A percentile compares a stretch with the other conserved stretches of the same genome.
Conservation (phyloP, 805 yeast genomes). For the Hanseniaspora hatyaiensis region DNA sequence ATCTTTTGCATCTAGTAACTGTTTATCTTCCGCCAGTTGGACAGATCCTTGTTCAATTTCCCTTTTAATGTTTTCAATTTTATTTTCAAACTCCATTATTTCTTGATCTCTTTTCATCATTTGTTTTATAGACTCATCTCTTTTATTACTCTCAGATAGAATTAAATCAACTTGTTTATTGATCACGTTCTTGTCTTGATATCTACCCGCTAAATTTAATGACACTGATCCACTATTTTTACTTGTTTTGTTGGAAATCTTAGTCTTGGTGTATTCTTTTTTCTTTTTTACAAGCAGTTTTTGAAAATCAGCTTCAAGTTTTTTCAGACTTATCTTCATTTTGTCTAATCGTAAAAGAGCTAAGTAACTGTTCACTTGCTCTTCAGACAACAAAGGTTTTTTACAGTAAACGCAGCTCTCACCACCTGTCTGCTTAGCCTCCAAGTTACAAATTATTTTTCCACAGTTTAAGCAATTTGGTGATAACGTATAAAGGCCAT, state of each 20-base stretch:
- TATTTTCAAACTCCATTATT: conserved; percentile 32
- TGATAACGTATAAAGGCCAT: conserved; percentile 76
- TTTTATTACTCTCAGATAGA: conserved; percentile 29
- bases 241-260: conserved; percentile 17
- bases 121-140: conserved; percentile 24
- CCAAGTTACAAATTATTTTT: conserved; percentile 77
- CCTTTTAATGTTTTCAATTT: conserved; percentile 15
- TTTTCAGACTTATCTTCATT: conserved; percentile 28
- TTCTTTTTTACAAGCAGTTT: conserved; percentile 19
- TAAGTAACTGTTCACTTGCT: conserved; percentile 49
- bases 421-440: conserved; percentile 45
- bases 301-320: conserved; percentile 19
- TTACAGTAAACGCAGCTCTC: conserved; percentile 86
- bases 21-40: conserved; percentile 34
- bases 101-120: conserved; percentile 32
- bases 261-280: conserved; percentile 16
- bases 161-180: conserved; percentile 42
- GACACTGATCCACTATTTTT: conserved; percentile 1
- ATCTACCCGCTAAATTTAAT: conserved; percentile 5
- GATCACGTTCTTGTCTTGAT: conserved; percentile 23
- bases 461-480: conserved; percentile 95
- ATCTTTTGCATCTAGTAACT: conserved; percentile 56
- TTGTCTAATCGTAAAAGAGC: conserved; percentile 44
- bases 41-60: neutral
- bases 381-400: conserved; percentile 44